phyloP scores from a whole-genome alignment of 1,139 yeast species.

The Diutina neorugosa region DNA sequence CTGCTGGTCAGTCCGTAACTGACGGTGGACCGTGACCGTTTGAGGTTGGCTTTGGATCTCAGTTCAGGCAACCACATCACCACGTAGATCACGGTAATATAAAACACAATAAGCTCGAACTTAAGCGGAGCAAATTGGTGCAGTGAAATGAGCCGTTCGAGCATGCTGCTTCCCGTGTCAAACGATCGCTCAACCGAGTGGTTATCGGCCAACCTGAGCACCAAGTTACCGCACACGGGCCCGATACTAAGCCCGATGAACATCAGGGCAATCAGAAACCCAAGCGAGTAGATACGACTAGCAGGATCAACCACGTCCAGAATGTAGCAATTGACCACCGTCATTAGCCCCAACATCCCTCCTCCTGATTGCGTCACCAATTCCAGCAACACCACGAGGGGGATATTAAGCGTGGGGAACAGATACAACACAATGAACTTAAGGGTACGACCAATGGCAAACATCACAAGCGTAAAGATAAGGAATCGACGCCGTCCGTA shows the following conservation, averaged over 20 bases:
- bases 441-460: slow-evolving; percentile 7
- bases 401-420: slow-evolving; percentile 19
- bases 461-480: slow-evolving; percentile 20
- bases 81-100: slow-evolving; percentile 18
- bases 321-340: slow-evolving; percentile 48
- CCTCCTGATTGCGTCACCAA: slow-evolving; percentile 43
- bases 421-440: slow-evolving; percentile 18
- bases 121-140: slow-evolving; percentile 20
- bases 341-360: slow-evolving; percentile 34
- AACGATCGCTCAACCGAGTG: not conserved
- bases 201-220: slow-evolving; percentile 7
- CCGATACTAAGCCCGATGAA: slow-evolving; percentile 55
- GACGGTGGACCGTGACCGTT: not conserved
- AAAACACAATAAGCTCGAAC: slow-evolving; percentile 16
- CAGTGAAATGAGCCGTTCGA: not conserved
- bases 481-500: slow-evolving; percentile 42
- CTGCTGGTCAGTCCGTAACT: not conserved
- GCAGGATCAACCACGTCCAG: slow-evolving; percentile 51
- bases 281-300: slow-evolving; percentile 42
- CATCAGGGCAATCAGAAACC: slow-evolving; percentile 43
- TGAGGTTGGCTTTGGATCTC: slow-evolving; percentile 31
- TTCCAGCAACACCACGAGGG: slow-evolving; percentile 22
- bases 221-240: slow-evolving; percentile 44
- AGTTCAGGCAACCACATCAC: slow-evolving; percentile 45
- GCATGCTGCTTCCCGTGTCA: not conserved